Conservation (phyloP, 2,329 filamentous ascomycete species). For the Emmonsia crescens region DNA sequence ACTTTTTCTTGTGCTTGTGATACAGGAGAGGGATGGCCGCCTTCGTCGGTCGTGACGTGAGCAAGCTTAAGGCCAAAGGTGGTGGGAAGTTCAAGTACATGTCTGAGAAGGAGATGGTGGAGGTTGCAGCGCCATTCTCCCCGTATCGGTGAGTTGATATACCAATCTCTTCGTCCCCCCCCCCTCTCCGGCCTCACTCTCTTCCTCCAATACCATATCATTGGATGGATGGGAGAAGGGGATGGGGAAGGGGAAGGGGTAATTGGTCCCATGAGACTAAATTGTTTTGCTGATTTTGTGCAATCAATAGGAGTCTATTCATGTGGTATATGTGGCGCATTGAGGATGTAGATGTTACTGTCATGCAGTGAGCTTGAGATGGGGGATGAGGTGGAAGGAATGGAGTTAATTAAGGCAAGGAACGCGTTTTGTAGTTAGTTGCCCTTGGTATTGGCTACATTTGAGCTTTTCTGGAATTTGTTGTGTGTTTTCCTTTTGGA, state of each 20-base stretch:
- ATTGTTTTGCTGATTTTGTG: neutral
- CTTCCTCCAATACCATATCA: neutral
- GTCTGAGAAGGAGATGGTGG: conserved; percentile 83
- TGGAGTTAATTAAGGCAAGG: too few species aligned
- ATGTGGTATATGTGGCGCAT: conserved; percentile 99
- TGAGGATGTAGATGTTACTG: conserved; percentile 61
- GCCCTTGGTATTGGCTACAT: neutral
- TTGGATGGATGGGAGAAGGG: neutral
- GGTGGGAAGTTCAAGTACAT: conserved; percentile 98
- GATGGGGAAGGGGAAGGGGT: too few species aligned
- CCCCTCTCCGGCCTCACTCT: neutral
- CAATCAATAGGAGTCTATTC: conserved; percentile 57
- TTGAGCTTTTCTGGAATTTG: neutral
- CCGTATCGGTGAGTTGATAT: conserved; percentile 57
- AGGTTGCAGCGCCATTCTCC: conserved; percentile 65
- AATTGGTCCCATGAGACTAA: too few species aligned
- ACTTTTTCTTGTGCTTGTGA: neutral
- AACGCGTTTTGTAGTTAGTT: neutral
- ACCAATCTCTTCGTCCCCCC: conserved; percentile 10
- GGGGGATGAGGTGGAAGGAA: conserved; percentile 7
- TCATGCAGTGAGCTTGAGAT: conserved; percentile 25
- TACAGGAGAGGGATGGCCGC: conserved; percentile 71
- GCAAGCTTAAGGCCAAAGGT: conserved; percentile 66
- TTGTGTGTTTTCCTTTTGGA: too few species aligned
- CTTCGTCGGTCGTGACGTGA: conserved; percentile 70